phyloP scores from a whole-genome alignment of 305 asterid genomes.

The Plantago coronopus region DNA sequence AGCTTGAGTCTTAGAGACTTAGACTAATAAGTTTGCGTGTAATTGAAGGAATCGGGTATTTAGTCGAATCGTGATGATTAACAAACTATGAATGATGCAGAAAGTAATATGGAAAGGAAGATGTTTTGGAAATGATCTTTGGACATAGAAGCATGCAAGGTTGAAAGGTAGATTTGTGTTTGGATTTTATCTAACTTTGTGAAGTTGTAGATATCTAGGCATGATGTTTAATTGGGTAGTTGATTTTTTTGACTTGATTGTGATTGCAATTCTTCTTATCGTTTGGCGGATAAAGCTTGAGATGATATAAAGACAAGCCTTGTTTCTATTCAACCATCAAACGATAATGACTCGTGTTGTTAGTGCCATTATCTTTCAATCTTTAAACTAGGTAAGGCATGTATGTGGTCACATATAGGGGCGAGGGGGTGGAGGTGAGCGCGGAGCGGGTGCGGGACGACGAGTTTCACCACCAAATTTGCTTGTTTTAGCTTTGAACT shows the following conservation, averaged over 20 bases:
- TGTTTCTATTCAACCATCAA: no score
- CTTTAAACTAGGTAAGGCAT: no score
- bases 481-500: no score
- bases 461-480: no score
- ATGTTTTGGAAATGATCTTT: neutral
- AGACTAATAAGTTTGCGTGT: neutral
- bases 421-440: no score
- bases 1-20: neutral
- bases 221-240: neutral
- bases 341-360: no score
- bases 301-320: neutral
- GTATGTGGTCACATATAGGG: no score
- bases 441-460: no score
- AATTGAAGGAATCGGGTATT: no score
- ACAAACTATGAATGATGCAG: neutral
- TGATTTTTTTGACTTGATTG: conserved; percentile 10
- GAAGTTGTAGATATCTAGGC: conserved; percentile 12
- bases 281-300: conserved; percentile 2
- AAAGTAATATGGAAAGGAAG: conserved; percentile 3
- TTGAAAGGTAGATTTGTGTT: no score
- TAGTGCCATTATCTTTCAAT: no score
- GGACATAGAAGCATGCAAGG: neutral
- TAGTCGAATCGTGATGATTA: no score
- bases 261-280: conserved; percentile 17
- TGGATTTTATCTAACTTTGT: conserved; percentile 17